Evolutionary conservation across 2,329 filamentous ascomycete species (phyloP), one percentile per base, ranked within the genome.

Genomic region (Pyrenophora tritici-repentis): DNA sequence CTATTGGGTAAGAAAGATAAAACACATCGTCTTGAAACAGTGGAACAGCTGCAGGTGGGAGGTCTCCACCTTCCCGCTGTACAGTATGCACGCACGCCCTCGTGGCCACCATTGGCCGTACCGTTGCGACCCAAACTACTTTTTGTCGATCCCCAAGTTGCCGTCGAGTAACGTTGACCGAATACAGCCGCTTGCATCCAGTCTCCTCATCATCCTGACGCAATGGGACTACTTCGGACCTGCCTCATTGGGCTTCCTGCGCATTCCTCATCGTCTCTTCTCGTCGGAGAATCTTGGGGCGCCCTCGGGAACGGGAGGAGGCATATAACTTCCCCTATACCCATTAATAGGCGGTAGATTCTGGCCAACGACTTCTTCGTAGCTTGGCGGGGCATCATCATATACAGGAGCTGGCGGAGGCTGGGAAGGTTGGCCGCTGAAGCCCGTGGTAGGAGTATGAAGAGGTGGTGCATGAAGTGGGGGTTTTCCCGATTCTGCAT

Each of bases 351-450:
- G 89, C 31, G 84, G 87, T 55, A 94, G 75, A 51, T 86, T 84
- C 58, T 90, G 87, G 6, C 91, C 91, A 75, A 97, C 87, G 10
- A 91, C 91, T 73, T 97, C 92, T 74, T 96, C 91, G 68, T 97
- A 97, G 66, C 90, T 96, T 6, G 92, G 92, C 14, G 93, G 92
- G n/a, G 91, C 90, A 48, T 94, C 91, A 26, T 90, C 87, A 58
- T 83, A 79, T 2, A 73, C 76, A 9, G 69, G 83, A 17, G 72
- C 66, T 2, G 59, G 48, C 17, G 64, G 51, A 17, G 56, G 50
- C 24, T 56, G 50, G 33, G 58, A 59, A 38, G 66, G 60, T 17
- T 53, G 44, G 3, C 62, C 63, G 26, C 65, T 56, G 38, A 61
- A 62, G 43, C 55, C 62, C 26, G 54, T 57, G 6, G 62, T 62